These are phyloP conservation scores for Termitomyces sp. DNA, from an alignment of 768 basidiomycete species.

Conservation along the genomic window DNA sequence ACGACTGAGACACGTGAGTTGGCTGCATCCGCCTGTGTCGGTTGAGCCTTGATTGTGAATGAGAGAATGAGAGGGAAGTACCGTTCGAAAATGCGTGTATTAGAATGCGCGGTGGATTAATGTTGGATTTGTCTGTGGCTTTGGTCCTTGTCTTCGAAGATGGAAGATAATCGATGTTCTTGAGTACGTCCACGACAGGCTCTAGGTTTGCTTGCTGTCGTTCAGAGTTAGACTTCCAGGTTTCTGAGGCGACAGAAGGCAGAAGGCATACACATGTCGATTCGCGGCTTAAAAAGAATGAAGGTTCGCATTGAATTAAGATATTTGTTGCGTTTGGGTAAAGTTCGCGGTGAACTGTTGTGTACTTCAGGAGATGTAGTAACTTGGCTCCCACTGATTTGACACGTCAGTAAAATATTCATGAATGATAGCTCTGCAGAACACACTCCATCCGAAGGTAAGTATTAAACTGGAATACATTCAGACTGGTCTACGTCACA, in stretches of 20 bases:
- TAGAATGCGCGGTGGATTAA: conserved; percentile 34
- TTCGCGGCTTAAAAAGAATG: conserved; percentile 35
- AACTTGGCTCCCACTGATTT: conserved; percentile 44
- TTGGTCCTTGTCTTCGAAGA: neutral
- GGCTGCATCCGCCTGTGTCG: conserved; percentile 38
- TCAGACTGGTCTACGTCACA: neutral
- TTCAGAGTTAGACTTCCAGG: neutral
- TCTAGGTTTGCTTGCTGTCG: conserved; percentile 28
- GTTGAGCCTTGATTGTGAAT: neutral
- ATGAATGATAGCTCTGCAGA: neutral
- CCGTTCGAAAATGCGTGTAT: conserved; percentile 52
- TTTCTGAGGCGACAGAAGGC: conserved; percentile 1
- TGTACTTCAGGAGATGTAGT: conserved; percentile 47
- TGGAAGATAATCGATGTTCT: neutral
- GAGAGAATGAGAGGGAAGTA: conserved; percentile 17
- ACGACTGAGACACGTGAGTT: conserved; percentile 33
- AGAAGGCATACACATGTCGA: conserved; percentile 28
- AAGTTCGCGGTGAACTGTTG: conserved; percentile 34
- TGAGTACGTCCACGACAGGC: conserved; percentile 8
- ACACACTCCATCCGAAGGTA: conserved; percentile 48
- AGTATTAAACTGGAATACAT: conserved; percentile 33
- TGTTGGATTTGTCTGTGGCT: neutral
- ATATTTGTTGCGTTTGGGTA: conserved; percentile 45
- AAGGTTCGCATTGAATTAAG: conserved; percentile 35
- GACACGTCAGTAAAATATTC: conserved; percentile 10